A percentile compares a stretch with the other conserved stretches of the same genome.
phyloP scores from a whole-genome alignment of 2,329 filamentous ascomycete species.

The Trichophyton rubrum region DNA sequence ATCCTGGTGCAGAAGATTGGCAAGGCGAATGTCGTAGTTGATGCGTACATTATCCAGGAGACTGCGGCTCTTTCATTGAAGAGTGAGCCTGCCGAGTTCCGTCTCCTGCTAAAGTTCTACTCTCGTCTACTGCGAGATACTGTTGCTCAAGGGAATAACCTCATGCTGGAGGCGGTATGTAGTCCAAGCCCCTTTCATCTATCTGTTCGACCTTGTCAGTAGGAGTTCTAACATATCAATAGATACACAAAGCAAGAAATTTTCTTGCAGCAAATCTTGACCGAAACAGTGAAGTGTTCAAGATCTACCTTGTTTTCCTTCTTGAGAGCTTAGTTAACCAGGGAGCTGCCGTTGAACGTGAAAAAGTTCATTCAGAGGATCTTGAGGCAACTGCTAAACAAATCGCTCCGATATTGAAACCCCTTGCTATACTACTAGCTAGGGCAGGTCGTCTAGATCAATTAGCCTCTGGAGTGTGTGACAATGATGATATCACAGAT shows the following conservation, averaged over 20 bases:
- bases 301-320: constrained; percentile 71
- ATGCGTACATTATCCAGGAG: constrained; percentile 74
- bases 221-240: background rate
- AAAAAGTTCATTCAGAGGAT: constrained; percentile 62
- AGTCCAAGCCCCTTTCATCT: background rate
- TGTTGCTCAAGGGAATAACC: constrained; percentile 53
- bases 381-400: constrained; percentile 72
- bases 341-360: constrained; percentile 67
- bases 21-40: constrained; percentile 66
- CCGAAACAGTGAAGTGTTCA: constrained; percentile 61
- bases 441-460: constrained; percentile 17
- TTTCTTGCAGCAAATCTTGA: constrained; percentile 59
- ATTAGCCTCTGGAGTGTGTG: constrained; percentile 20
- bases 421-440: constrained; percentile 74
- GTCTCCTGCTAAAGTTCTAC: constrained; percentile 73
- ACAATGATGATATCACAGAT: constrained; percentile 54
- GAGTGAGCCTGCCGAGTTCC: constrained; percentile 71
- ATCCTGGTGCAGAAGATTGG: constrained; percentile 95
- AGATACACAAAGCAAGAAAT: constrained; percentile 66
- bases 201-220: background rate
- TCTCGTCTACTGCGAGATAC: constrained; percentile 62
- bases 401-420: constrained; percentile 75
- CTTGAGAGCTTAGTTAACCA: constrained; percentile 81
- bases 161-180: constrained; percentile 59
- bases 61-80: constrained; percentile 64